These are phyloP conservation scores for Stereum hirsutum DNA, from an alignment of 1,284 basidiomycete species.

Conservation along the genomic window DNA sequence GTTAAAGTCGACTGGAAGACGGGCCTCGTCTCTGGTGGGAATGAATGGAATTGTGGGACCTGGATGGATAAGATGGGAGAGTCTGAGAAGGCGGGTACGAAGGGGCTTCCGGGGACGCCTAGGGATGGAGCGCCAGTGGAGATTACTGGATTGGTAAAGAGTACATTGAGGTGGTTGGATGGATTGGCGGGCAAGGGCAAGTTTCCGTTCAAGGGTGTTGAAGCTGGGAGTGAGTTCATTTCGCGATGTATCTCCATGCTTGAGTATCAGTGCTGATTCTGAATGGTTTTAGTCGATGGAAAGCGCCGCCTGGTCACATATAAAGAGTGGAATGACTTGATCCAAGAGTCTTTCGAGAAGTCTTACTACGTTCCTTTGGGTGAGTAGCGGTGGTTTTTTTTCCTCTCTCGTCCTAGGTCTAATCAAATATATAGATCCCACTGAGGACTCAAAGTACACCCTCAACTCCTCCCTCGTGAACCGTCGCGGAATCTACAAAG, in stretches of 20 bases:
- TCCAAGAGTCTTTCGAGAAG: slow-evolving; percentile 85
- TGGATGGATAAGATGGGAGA: slow-evolving; percentile 99
- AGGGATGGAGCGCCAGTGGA: slow-evolving; percentile 94
- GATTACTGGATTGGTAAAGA: slow-evolving; percentile 90
- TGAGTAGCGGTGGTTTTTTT: slow-evolving; percentile 28
- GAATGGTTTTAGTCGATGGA: slow-evolving; percentile 52
- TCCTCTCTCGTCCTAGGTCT: not conserved
- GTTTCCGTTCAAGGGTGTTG: slow-evolving; percentile 89
- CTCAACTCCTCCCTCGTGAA: slow-evolving; percentile 72
- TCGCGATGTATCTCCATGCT: slow-evolving; percentile 4
- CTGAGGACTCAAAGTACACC: slow-evolving; percentile 66
- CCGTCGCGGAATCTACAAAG: slow-evolving; percentile 96
- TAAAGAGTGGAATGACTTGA: slow-evolving; percentile 80
- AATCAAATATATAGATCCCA: slow-evolving; percentile 38
- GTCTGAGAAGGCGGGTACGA: slow-evolving; percentile 84
- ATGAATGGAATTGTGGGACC: slow-evolving; percentile 76
- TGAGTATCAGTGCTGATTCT: not conserved
- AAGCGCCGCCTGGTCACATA: slow-evolving; percentile 73
- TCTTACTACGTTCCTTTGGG: slow-evolving; percentile 85
- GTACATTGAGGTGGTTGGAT: slow-evolving; percentile 85
- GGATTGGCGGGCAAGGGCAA: slow-evolving; percentile 54
- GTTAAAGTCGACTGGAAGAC: slow-evolving; percentile 93
- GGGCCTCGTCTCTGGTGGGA: slow-evolving; percentile 87
- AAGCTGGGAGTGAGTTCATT: slow-evolving; percentile 60
- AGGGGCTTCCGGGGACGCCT: slow-evolving; percentile 90